Evolutionary conservation across 2,329 filamentous ascomycete species (phyloP).

Genomic region (Nemania serpens): DNA sequence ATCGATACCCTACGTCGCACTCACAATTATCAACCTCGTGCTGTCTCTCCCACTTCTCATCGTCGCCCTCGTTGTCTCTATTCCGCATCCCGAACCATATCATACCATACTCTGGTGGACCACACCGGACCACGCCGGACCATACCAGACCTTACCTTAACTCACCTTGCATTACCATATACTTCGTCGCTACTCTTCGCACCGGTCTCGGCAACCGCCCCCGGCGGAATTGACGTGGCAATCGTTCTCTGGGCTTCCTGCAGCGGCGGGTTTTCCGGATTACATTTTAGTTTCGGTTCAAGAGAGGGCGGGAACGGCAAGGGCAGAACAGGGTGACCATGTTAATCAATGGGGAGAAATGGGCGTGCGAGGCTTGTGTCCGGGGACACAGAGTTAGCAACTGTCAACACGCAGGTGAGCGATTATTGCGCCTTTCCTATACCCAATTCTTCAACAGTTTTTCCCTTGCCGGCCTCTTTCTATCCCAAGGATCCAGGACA

Average conservation of each 20-base stretch:
- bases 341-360: constrained; percentile 96
- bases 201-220: not conserved
- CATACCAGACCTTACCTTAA: not conserved
- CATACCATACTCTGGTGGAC: not conserved
- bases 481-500: constrained; percentile 18
- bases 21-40: constrained; percentile 10
- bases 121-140: not conserved
- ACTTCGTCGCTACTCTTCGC: not conserved
- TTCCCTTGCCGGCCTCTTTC: constrained; percentile 9
- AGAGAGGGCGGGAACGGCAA: constrained; percentile 1
- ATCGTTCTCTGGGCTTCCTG: not conserved
- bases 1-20: constrained; percentile 1
- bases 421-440: constrained; percentile 26
- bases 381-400: constrained; percentile 98
- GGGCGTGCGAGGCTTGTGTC: constrained; percentile 96
- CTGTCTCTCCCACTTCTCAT: not conserved
- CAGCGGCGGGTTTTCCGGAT: constrained; percentile 1
- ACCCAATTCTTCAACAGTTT: not conserved
- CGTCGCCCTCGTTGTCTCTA: not conserved
- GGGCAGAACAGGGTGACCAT: constrained; percentile 50
- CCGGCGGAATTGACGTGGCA: not conserved
- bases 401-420: constrained; percentile 90
- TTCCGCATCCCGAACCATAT: not conserved
- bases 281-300: not conserved
- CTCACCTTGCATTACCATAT: too few species aligned